A percentile compares a stretch with the other conserved stretches of the same genome.
phyloP scores from a whole-genome alignment of 2,329 filamentous ascomycete genomes.

The Paraphaeosphaeria minitans region DNA sequence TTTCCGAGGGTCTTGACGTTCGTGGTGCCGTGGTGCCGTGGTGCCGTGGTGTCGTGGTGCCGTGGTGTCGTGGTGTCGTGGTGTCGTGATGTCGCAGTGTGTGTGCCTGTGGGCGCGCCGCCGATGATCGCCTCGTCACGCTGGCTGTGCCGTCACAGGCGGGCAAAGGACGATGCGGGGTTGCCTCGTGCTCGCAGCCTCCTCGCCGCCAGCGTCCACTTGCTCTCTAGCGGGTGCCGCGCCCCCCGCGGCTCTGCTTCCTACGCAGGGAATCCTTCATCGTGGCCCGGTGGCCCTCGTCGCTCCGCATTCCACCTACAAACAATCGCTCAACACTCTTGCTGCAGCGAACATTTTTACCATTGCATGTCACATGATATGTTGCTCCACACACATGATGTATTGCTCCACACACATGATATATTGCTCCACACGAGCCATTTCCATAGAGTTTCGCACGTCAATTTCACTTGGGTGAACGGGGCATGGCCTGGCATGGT shows the following conservation, averaged over 20 bases:
- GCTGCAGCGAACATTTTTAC: background rate
- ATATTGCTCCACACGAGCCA: no score
- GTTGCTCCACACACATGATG: no score
- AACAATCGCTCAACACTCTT: background rate
- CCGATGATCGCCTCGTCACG: background rate
- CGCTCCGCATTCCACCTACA: background rate
- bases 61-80: no score
- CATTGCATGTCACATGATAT: background rate
- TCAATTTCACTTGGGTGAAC: background rate
- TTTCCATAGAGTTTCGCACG: no score
- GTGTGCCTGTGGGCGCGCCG: background rate
- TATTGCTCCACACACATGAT: no score
- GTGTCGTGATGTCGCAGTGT: no score
- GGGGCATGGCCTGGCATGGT: background rate
- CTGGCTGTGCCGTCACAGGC: constrained; percentile 21
- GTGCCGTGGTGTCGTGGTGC: no score
- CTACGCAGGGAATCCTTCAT: background rate
- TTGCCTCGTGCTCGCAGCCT: constrained; percentile 15
- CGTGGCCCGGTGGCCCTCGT: no score
- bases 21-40: background rate
- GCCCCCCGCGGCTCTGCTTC: background rate
- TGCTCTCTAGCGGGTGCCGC: constrained; percentile 15
- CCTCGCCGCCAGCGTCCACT: constrained; percentile 9
- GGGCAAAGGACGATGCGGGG: constrained; percentile 20
- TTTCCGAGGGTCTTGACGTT: background rate